Percentiles rank a stretch among this genome's conserved stretches.
Conservation (phyloP, 495 filamentous ascomycete genomes). For the Aspergillus hancockii region DNA sequence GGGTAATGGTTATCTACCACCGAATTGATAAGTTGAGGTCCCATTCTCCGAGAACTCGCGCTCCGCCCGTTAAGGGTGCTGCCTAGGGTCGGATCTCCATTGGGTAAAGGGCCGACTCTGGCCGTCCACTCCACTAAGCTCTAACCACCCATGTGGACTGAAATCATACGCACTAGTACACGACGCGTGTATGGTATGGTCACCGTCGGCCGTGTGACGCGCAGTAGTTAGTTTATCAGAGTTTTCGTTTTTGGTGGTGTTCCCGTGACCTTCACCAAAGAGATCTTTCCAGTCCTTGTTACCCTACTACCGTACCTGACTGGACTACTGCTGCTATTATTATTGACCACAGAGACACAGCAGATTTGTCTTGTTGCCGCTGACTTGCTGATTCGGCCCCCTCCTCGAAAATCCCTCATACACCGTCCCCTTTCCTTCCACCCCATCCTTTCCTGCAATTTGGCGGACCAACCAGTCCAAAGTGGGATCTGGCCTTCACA, state of each 20-base stretch:
- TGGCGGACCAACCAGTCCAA: constrained; percentile 2
- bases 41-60: constrained; percentile 7
- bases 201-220: constrained; percentile 9
- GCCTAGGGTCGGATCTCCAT: neutral
- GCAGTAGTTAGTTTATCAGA: neutral
- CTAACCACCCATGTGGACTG: neutral
- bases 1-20: neutral
- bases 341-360: constrained; percentile 7
- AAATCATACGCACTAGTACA: neutral
- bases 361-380: constrained; percentile 9
- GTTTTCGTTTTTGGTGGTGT: constrained; percentile 4
- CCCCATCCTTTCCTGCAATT: neutral
- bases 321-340: constrained; percentile 1
- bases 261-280: constrained; percentile 12
- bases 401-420: constrained; percentile 32
- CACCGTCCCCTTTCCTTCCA: neutral
- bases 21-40: neutral
- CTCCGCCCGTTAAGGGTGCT: constrained; percentile 9
- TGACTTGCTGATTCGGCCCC: constrained; percentile 8
- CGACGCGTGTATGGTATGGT: constrained; percentile 13
- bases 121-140: constrained; percentile 2
- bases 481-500: constrained; percentile 1
- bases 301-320: neutral
- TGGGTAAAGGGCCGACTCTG: constrained; percentile 3
- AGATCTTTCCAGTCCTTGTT: neutral